phyloP scores from a whole-genome alignment of 73 alveolate species.

The Durusdinium trenchii region DNA sequence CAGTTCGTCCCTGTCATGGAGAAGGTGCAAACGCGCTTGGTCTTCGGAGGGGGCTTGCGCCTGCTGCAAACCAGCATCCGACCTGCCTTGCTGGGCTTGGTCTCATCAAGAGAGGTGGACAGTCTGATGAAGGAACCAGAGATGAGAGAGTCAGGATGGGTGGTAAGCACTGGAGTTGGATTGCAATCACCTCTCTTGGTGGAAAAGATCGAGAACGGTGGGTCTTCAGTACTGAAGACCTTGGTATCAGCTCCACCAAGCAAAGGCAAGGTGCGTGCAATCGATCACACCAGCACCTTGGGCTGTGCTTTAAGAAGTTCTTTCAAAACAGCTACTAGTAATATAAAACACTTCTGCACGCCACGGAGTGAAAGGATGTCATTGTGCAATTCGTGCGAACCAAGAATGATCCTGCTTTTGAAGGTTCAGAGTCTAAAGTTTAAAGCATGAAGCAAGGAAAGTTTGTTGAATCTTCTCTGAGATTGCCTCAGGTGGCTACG shows the following conservation, averaged over 20 bases:
- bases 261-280: slow-evolving; percentile 65
- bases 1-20: slow-evolving; percentile 53
- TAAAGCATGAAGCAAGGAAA: no score
- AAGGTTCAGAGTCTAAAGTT: no score
- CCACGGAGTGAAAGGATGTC: no score
- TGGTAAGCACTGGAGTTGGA: slow-evolving; percentile 51
- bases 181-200: slow-evolving; percentile 45
- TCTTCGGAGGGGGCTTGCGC: background rate
- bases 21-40: slow-evolving; percentile 19
- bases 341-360: background rate
- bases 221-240: background rate
- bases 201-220: background rate
- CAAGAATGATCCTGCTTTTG: no score
- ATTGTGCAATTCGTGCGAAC: no score
- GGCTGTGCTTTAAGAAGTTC: background rate
- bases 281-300: slow-evolving; percentile 83
- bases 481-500: slow-evolving; percentile 63
- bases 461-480: no score
- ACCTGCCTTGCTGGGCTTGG: slow-evolving; percentile 50
- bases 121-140: slow-evolving; percentile 44
- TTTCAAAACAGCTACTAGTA: background rate
- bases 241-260: slow-evolving; percentile 40
- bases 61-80: slow-evolving; percentile 36
- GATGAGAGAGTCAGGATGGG: slow-evolving; percentile 14
- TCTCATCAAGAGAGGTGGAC: slow-evolving; percentile 70